Base-by-base conservation (phyloP, 2,329 filamentous ascomycete genomes). In the Periconia sp. region DNA sequence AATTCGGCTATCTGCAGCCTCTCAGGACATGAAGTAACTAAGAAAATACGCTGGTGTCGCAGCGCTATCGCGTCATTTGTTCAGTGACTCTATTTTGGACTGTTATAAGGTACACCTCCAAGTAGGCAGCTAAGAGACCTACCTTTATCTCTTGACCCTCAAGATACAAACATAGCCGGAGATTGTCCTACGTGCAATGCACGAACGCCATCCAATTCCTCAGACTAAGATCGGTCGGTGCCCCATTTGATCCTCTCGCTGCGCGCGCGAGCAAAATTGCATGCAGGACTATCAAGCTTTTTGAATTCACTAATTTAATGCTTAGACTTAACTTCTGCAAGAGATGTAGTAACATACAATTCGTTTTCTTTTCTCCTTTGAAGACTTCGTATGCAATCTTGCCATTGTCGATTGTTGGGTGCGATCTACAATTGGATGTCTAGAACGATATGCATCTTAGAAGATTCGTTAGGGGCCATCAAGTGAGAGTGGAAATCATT, bases 361-460 rank as follows among this genome's bases (percentile, higher is more conserved):
- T 38, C 35, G 16, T 32, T 12, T 24, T 39, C 40, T 25, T 39
- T 39, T 38, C 32, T 4, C 57, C 56, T 49, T 56, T 37, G 38
- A 55, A 58, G 36, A 60, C 54, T 54, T 59, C 36, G 30, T 56
- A 53, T 46, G 52, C 44, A 53, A 61, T 45, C 34, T 53, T 50
- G 36, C 47, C 48, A 39, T 49, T 25, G n/a, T 36, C 19, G 4
- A 22, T 12, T 8, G 11, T 7, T 17, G 15, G 21, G 21, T 13
- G 24, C 47, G 54, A 54, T 52, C 60, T 61, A 40, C 47, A 61
- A 46, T 61, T 55, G 39, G 50, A 61, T 40, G 51, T 63, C 56
- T 29, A 63, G 52, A 54, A 61, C 48, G 42, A 63, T 56, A 57
- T 63, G 56, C 56, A 59, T 56, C 34, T 43, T 50, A 55, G 57